Base-by-base conservation (phyloP, 129 eudicot genomes). In the Centella asiatica region DNA sequence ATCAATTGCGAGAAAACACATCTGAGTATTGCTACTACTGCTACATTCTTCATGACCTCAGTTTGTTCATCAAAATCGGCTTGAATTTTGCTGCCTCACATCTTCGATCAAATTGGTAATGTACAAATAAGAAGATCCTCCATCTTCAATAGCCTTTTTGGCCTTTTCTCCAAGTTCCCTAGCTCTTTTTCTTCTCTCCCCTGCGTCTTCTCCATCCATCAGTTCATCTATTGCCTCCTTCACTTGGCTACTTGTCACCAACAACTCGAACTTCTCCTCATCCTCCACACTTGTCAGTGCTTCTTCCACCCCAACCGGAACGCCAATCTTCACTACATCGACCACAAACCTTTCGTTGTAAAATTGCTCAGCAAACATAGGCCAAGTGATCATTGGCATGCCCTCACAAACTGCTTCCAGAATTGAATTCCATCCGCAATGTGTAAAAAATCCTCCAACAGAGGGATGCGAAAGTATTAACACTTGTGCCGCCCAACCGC, bases 341-440 rank as follows among this genome's bases (percentile, higher is more conserved):
- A 83, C 83, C 0, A 80, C 71, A 28, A 86, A 66, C 59, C 76
- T 80, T 59, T 86, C 90, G 13, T 86, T 86, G 5, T 61, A 32
- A 70, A 83, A 77, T 22, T 86, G 90, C 45, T 86, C 90, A 0
- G 76, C 83, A 51, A 83, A 80, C 37, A 83, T 66, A 1, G 95
- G 95, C 87, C 89, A 83, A 26, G 95, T 86, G 52, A 86, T 62
- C 95, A 86, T 83, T 1, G 87, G 90, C 65, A 83, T 17, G 5
- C 95, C 95, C 0, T 81, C 72, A 0, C 79, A 51, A 17, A 86
- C 12, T 12, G 82, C 95, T 74, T 86, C 95, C 0, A 79, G 54
- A 19, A 86, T 82, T 4, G 95, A 86, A 50, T 85, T 85, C 94
- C 94, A 85, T 18, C 94, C 94, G 25, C 94, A 85, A 34, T 85